Evolutionary conservation across 1,284 basidiomycete species (phyloP).

Genomic region (Puccinia coronata): DNA sequence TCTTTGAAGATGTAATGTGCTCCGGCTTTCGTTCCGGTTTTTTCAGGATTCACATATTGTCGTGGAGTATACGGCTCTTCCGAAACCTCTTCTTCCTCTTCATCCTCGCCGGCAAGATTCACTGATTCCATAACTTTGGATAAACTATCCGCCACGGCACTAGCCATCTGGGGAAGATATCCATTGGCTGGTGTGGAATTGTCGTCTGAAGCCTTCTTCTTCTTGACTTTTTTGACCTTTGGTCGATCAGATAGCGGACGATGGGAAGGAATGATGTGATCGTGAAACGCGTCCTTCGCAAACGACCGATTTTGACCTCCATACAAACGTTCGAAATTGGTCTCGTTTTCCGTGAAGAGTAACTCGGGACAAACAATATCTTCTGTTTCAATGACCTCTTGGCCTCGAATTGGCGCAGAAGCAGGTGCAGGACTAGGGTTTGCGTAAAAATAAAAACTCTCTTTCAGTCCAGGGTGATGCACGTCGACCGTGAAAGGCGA

Average conservation of each 20-base stretch:
- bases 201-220: conserved; percentile 56
- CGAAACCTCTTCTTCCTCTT: conserved; percentile 64
- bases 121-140: conserved; percentile 36
- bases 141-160: conserved; percentile 49
- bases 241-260: conserved; percentile 63
- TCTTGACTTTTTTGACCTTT: conserved; percentile 42
- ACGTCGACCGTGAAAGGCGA: conserved; percentile 66
- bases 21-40: conserved; percentile 85
- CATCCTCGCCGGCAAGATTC: conserved; percentile 55
- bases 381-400: conserved; percentile 67
- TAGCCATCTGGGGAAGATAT: conserved; percentile 49
- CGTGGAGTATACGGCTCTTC: conserved; percentile 58
- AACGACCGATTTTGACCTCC: conserved; percentile 80
- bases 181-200: conserved; percentile 47
- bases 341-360: conserved; percentile 94
- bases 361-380: conserved; percentile 75
- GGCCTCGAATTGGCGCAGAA: conserved; percentile 65
- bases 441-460: conserved; percentile 72
- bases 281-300: conserved; percentile 98
- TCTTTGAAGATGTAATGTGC: conserved; percentile 85
- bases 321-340: conserved; percentile 89
- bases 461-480: conserved; percentile 67
- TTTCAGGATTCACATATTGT: conserved; percentile 79
- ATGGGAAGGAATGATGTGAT: conserved; percentile 85
- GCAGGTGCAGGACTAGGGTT: conserved; percentile 88